Evolutionary conservation across 176 grass and related monocot genomes (phyloP), one percentile per base, ranked within the genome.

Genomic region (Tillandsia fasciculata): DNA sequence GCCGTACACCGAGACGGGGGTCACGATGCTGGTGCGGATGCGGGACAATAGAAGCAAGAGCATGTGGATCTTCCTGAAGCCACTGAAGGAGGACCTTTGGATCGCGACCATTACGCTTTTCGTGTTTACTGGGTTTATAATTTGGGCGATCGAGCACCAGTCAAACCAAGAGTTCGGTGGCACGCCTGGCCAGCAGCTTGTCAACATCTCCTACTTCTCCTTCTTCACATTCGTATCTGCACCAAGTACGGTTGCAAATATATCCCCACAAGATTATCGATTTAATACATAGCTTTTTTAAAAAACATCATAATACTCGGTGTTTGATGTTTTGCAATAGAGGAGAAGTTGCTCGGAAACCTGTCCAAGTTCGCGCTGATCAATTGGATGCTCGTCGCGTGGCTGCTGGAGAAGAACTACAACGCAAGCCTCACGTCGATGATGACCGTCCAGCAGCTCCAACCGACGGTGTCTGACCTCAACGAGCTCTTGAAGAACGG

Each of bases 381-480:
- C 12, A 69, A 87, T 48, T 89, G 86, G 86, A 69, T 82, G 53
- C 89, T 95, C n/a, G 75, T 77, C 28, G 83, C 89, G 50, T 59
- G 86, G 50, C 77, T 90, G 72, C 66, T 87, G 70, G 85, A 79
- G 57, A 85, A 84, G 65, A 95, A 81, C 72, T 95, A 95, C 72
- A 77, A 78, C 0, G 86, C 86, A 28, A 90, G 85, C 72, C 64
- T 88, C 15, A 84, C 86, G n/a, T 95, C 90, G 22, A 84, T 87
- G 52, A 24, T 93, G 14, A 94, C 86, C 0, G 65, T 80, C 18
- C 72, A 77, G 54, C 72, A 72, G 63, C 77, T 94, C 9, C 48
- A 17, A 29, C 83, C 90, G 52, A 50, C 26, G 1, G 50, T 89
- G 42, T 77, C 22, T 5, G 74, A 72, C 47, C 20, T 79, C 11